Percentiles rank a stretch among this genome's conserved stretches.
phyloP scores from a whole-genome alignment of 768 basidiomycete species.

The Naematelia encephala region DNA sequence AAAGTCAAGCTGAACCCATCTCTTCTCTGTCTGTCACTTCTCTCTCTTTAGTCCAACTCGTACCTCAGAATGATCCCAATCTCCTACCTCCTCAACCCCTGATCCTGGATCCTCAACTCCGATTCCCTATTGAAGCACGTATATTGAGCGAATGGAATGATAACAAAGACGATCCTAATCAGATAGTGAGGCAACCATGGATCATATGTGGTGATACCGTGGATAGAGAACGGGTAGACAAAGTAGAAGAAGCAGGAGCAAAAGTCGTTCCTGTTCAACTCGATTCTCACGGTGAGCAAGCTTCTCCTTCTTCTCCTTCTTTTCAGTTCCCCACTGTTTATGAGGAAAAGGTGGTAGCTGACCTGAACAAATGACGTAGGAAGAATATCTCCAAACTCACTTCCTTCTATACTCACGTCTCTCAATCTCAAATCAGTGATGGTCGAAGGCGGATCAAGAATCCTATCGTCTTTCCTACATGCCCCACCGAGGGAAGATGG shows the following conservation, averaged over 20 bases:
- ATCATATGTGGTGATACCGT: conserved; percentile 57
- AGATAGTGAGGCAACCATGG: conserved; percentile 69
- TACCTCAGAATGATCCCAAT: conserved; percentile 29
- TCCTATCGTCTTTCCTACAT: conserved; percentile 73
- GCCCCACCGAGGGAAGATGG: conserved; percentile 21
- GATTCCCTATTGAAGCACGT: conserved; percentile 57
- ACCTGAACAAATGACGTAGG: conserved; percentile 21
- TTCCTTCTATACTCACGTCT: conserved; percentile 59
- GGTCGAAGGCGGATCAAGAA: conserved; percentile 88
- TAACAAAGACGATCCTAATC: conserved; percentile 52
- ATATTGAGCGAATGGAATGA: conserved; percentile 66
- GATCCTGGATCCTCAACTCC: conserved; percentile 72
- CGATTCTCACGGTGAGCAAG: conserved; percentile 50
- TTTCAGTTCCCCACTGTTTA: too few relatives aligned
- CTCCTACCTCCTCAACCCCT: conserved; percentile 63
- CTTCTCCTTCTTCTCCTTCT: too few relatives aligned
- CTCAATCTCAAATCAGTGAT: conserved; percentile 72
- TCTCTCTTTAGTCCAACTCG: conserved; percentile 43
- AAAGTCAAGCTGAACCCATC: not conserved
- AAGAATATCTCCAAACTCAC: conserved; percentile 35
- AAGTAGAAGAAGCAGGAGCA: conserved; percentile 66
- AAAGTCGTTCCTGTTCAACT: conserved; percentile 58
- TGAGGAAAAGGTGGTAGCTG: too few relatives aligned
- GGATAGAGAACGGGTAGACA: conserved; percentile 50
- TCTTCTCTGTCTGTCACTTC: too few relatives aligned